Evolutionary conservation across 495 filamentous ascomycete species (phyloP), one percentile per base, ranked within the genome.

Genomic region (Hypoxylon perforatum): DNA sequence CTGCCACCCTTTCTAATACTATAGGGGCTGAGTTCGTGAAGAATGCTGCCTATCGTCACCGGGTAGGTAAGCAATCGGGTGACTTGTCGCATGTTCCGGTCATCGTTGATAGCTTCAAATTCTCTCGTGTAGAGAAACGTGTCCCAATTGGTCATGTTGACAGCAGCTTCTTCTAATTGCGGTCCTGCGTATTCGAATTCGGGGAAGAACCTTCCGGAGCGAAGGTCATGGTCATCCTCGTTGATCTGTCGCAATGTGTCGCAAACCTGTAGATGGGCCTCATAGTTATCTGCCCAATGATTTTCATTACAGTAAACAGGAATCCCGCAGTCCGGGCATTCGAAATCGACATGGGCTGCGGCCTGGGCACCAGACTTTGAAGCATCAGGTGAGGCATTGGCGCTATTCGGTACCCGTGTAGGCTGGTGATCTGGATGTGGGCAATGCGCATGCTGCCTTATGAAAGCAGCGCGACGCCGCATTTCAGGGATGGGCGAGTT

Each of bases 71-170:
- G 82, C 71, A 98, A 84, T 59, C 90, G 86, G 5, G 95, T 99
- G 17, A 90, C 93, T 77, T 99, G 95, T 57, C 95, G 84, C 85
- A 98, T 87, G 64, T 86, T 89, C 33, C 94, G 83, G 61, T 94
- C 92, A 42, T 91, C 86, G 67, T 99, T 91, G 71, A 99, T 91
- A 7, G 95, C 95, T 36, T 86, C 83, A 72, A 93, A 97, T 58
- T 94, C 87, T 44, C 96, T 84, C 1, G 93, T 92, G 73, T 97
- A 99, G 47, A 98, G 78, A 61, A 92, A 92, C 0, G 95, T 97
- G 73, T 99, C 95, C 95, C 95, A 99, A 76, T 95, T 98, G 30
- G 91, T 97, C 90, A 98, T 94, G 80, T 99, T 99, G 52, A 96
- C 85, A 65, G 94, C 80, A 50, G 91, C 91, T 73, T 97, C 94